phyloP scores from a whole-genome alignment of 805 yeast species.

The Monosporozyma unispora region DNA sequence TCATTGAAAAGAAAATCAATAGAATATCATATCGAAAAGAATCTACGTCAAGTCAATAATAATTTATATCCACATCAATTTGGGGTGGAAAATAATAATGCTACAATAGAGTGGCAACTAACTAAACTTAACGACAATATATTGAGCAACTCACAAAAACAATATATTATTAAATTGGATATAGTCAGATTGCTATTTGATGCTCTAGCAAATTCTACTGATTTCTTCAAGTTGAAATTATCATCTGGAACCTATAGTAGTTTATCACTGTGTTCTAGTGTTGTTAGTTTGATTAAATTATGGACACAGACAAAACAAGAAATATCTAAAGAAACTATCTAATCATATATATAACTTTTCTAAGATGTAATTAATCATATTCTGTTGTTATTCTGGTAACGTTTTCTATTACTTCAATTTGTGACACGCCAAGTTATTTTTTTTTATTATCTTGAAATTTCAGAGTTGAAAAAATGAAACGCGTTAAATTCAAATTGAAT shows the following conservation, averaged over 20 bases:
- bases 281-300: conserved; percentile 22
- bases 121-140: background rate
- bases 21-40: conserved; percentile 34
- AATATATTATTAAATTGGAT: conserved; percentile 33
- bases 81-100: conserved; percentile 6
- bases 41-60: conserved; percentile 37
- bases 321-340: background rate
- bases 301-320: conserved; percentile 21
- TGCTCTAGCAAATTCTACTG: conserved; percentile 39
- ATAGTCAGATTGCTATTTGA: conserved; percentile 38
- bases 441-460: background rate
- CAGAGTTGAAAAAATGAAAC: background rate
- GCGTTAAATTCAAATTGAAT: background rate
- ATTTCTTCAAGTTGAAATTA: conserved; percentile 34
- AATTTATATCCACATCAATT: conserved; percentile 10
- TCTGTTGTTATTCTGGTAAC: background rate
- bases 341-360: background rate
- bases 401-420: background rate
- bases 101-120: background rate
- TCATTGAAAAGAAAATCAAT: conserved; percentile 4
- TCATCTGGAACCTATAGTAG: conserved; percentile 27
- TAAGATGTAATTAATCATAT: background rate
- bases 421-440: background rate
- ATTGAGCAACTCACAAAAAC: conserved; percentile 20
- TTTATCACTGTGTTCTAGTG: conserved; percentile 26